A percentile compares a stretch with the other conserved stretches of the same genome.
phyloP scores from a whole-genome alignment of 2,329 filamentous ascomycete genomes.

The Clarireedia paspali region DNA sequence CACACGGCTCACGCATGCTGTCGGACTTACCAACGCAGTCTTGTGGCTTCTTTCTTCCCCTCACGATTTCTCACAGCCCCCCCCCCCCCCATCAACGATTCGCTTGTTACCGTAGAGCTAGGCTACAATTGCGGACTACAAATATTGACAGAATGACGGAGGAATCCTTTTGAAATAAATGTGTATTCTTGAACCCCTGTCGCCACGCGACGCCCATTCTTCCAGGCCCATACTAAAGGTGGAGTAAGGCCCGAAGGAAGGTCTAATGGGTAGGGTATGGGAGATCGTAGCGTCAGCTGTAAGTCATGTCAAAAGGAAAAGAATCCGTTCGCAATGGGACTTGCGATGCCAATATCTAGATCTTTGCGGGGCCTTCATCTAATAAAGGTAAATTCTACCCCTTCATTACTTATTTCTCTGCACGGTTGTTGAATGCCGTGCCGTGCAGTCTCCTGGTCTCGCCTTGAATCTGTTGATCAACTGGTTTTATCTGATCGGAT shows the following conservation, averaged over 20 bases:
- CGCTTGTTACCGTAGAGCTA: not conserved
- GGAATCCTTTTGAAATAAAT: not conserved
- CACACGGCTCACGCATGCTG: not conserved
- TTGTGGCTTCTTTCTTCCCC: no score
- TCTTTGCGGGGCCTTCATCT: not conserved
- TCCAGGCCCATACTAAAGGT: not conserved
- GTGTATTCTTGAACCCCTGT: not conserved
- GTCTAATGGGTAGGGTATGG: no score
- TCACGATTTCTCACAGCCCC: not conserved
- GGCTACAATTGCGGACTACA: not conserved
- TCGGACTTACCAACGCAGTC: not conserved
- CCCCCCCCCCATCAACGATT: not conserved
- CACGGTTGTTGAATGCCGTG: no score
- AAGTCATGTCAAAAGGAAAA: not conserved
- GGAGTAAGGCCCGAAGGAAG: not conserved
- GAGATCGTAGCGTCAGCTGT: not conserved
- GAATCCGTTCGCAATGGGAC: not conserved
- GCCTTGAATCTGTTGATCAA: no score
- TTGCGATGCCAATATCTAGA: not conserved
- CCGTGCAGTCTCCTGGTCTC: no score
- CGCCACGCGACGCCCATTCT: not conserved
- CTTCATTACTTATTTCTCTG: not conserved
- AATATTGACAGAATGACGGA: not conserved
- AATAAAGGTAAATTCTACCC: not conserved
- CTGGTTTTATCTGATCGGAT: no score